Conservation (phyloP, 1,284 basidiomycete species). For the Fomitopsis schrenkii region DNA sequence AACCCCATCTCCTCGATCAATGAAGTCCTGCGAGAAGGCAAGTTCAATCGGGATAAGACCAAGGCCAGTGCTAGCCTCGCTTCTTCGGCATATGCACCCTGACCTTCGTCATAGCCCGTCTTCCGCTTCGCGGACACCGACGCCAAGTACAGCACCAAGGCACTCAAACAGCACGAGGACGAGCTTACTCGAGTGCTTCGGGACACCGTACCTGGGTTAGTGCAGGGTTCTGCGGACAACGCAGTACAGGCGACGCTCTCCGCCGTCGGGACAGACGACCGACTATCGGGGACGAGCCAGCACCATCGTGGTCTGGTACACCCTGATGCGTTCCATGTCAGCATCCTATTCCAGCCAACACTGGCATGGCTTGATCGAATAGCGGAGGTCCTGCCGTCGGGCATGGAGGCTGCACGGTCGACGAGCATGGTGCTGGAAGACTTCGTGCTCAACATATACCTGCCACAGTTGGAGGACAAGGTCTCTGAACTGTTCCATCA, state of each 20-base stretch:
- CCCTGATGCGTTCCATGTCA: conserved; percentile 94
- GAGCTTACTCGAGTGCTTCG: conserved; percentile 82
- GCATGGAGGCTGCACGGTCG: conserved; percentile 63
- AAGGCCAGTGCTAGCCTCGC: conserved; percentile 48
- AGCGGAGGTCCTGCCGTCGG: conserved; percentile 69
- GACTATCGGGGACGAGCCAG: conserved; percentile 63
- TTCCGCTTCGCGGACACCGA: conserved; percentile 93
- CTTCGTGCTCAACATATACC: conserved; percentile 90
- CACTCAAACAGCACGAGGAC: conserved; percentile 79
- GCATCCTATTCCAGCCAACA: conserved; percentile 91
- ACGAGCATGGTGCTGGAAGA: conserved; percentile 86
- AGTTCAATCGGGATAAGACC: conserved; percentile 69
- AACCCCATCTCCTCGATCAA: conserved; percentile 93
- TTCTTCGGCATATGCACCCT: background rate
- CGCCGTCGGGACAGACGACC: conserved; percentile 65
- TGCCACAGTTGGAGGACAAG: conserved; percentile 95
- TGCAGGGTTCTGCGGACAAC: conserved; percentile 64
- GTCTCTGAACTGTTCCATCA: conserved; percentile 86
- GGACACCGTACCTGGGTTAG: conserved; percentile 92
- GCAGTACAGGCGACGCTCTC: conserved; percentile 58
- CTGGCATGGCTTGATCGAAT: conserved; percentile 80
- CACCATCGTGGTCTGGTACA: conserved; percentile 86
- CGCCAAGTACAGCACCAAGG: conserved; percentile 61
- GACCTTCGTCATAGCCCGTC: conserved; percentile 51
- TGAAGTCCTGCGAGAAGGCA: conserved; percentile 87